Evolutionary conservation across 768 basidiomycete genomes (phyloP).

Genomic region (Tricholoma flavovirens): DNA sequence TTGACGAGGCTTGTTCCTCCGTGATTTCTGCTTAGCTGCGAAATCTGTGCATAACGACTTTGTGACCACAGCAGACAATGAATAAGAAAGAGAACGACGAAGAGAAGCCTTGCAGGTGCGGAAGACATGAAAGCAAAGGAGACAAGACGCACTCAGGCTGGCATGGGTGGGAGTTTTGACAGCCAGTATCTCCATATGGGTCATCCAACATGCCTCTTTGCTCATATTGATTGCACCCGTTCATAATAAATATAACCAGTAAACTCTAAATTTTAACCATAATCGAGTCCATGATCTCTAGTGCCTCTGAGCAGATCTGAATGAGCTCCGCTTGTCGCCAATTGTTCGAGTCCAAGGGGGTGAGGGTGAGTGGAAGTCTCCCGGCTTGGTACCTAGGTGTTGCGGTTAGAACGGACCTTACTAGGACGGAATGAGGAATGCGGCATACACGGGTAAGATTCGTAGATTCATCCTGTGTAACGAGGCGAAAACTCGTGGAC

Average conservation of each 20-base stretch:
- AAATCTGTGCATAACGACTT: slow-evolving; percentile 40
- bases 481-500: slow-evolving; percentile 31
- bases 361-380: not conserved
- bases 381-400: slow-evolving; percentile 5
- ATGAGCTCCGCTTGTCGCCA: not conserved
- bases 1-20: slow-evolving; percentile 34
- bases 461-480: slow-evolving; percentile 17
- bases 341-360: not conserved
- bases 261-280: too few relatives aligned
- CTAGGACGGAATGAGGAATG: not conserved
- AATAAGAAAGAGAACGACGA: slow-evolving; percentile 46
- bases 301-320: too few relatives aligned
- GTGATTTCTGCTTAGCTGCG: slow-evolving; percentile 18
- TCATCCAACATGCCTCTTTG: not conserved
- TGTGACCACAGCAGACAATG: slow-evolving; percentile 66
- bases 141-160: slow-evolving; percentile 10
- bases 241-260: not conserved
- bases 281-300: too few relatives aligned
- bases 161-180: too few relatives aligned
- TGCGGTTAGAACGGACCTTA: not conserved
- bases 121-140: slow-evolving; percentile 38
- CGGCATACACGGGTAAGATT: slow-evolving; percentile 13
- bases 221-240: not conserved
- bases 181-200: not conserved
- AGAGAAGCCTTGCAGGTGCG: slow-evolving; percentile 40